phyloP scores from a whole-genome alignment of 768 basidiomycete species.

The Suillus hirtellus region DNA sequence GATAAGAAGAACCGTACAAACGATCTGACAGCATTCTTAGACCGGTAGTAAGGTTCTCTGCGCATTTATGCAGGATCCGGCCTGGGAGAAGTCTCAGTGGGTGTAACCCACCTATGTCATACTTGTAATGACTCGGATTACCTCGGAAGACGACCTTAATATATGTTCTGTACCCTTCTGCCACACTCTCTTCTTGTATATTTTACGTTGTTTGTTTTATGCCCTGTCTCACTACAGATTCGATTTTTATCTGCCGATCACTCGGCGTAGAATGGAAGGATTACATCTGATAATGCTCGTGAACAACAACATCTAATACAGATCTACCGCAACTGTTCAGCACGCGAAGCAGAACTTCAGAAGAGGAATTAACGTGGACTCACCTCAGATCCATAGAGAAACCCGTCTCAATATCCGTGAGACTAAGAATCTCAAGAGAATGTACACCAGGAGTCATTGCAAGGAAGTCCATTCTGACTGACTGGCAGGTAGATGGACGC shows the following conservation, averaged over 20 bases:
- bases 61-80: constrained; percentile 92
- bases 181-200: constrained; percentile 1
- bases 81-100: constrained; percentile 86
- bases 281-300: constrained; percentile 43
- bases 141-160: not conserved
- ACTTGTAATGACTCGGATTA: not conserved
- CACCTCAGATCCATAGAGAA: constrained; percentile 75
- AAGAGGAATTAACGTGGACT: constrained; percentile 18
- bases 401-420: constrained; percentile 76
- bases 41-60: constrained; percentile 97
- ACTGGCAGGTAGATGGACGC: constrained; percentile 80
- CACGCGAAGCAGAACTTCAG: not conserved
- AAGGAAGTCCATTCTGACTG: constrained; percentile 83
- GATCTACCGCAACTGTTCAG: constrained; percentile 44
- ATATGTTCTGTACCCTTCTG: constrained; percentile 2
- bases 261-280: not conserved
- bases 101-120: constrained; percentile 38
- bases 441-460: constrained; percentile 82
- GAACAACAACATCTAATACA: constrained; percentile 74
- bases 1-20: not conserved
- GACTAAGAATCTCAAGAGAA: constrained; percentile 64
- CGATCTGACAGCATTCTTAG: constrained; percentile 39
- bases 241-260: not conserved
- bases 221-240: not conserved
- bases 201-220: not conserved